Evolutionary conservation across 2,329 filamentous ascomycete species (phyloP).

Genomic region (Fusarium goolgardi): DNA sequence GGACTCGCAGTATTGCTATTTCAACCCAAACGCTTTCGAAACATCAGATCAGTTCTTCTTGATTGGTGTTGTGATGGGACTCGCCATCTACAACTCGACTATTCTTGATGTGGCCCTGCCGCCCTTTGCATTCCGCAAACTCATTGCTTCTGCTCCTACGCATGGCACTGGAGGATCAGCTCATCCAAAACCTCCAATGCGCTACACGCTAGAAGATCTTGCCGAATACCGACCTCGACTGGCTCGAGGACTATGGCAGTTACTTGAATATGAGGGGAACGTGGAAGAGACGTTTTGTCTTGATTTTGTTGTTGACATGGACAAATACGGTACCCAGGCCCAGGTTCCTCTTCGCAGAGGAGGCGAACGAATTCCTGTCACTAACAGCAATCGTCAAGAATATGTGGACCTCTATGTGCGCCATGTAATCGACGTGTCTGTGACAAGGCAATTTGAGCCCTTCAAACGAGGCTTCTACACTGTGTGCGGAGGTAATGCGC

Average conservation of each 20-base stretch:
- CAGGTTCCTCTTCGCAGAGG: constrained; percentile 78
- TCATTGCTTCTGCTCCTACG: constrained; percentile 80
- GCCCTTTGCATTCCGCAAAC: constrained; percentile 88
- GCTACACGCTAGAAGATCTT: constrained; percentile 82
- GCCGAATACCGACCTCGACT: constrained; percentile 83
- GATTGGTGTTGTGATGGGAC: constrained; percentile 85
- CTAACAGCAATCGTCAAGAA: constrained; percentile 84
- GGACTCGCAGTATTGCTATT: constrained; percentile 91
- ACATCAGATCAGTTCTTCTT: constrained; percentile 93
- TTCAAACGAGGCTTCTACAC: constrained; percentile 96
- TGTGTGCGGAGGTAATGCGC: constrained; percentile 87
- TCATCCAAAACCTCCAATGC: constrained; percentile 71
- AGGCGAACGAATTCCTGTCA: constrained; percentile 80
- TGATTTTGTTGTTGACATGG: constrained; percentile 81
- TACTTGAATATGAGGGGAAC: constrained; percentile 86
- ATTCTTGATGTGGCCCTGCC: constrained; percentile 90
- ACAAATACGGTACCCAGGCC: constrained; percentile 77
- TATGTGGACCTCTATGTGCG: constrained; percentile 88
- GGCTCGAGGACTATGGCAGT: constrained; percentile 77
- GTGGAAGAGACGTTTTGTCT: constrained; percentile 83
- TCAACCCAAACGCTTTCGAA: constrained; percentile 90
- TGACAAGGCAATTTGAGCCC: constrained; percentile 87
- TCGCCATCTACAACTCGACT: constrained; percentile 95
- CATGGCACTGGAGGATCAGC: constrained; percentile 65
- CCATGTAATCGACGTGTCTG: constrained; percentile 81